phyloP scores from a whole-genome alignment of 331 rosid genomes.

The Pyrus hybrid region DNA sequence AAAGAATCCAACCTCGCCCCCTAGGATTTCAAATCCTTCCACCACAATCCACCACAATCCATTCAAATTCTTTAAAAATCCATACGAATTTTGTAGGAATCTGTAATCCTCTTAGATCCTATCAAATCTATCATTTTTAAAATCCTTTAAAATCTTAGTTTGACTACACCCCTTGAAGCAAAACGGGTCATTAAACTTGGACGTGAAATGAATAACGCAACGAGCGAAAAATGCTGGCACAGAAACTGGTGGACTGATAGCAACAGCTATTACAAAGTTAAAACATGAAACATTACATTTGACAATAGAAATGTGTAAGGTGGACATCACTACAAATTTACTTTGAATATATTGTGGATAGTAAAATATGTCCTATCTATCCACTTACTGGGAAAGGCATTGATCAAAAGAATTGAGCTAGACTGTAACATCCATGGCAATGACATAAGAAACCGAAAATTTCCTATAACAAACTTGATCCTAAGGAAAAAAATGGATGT shows the following conservation, averaged over 20 bases:
- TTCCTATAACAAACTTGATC: background rate
- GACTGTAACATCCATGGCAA: background rate
- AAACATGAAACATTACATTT: background rate
- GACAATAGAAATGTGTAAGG: background rate
- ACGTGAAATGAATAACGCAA: background rate
- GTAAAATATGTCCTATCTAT: background rate
- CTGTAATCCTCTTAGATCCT: no score
- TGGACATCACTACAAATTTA: background rate
- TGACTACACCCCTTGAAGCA: no score
- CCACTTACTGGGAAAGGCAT: background rate
- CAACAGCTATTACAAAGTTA: background rate
- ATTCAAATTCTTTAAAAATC: no score
- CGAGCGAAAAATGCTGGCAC: background rate
- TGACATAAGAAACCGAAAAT: background rate
- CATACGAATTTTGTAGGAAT: no score
- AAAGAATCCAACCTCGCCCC: no score
- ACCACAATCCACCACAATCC: no score
- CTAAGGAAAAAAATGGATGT: background rate
- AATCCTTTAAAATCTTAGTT: no score
- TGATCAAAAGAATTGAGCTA: background rate
- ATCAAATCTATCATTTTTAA: no score
- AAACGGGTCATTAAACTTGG: background rate
- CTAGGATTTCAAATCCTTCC: no score
- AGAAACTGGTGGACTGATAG: background rate
- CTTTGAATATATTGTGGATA: background rate